These are phyloP conservation scores for Candida ponderosae DNA, from an alignment of 805 yeast genomes.

Conservation along the genomic window DNA sequence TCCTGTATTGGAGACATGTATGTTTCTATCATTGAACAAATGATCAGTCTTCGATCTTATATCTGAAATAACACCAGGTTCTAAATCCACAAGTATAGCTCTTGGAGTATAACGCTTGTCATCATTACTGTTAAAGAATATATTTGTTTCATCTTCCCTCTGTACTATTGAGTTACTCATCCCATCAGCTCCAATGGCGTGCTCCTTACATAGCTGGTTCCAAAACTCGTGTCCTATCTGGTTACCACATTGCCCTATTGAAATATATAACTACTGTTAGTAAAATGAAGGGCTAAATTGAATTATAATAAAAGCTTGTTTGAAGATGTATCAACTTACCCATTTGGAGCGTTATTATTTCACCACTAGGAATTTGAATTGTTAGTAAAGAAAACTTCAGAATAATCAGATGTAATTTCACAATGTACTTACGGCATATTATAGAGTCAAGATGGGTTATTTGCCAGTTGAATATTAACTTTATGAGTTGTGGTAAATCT, in stretches of 20 bases:
- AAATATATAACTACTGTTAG: conserved; percentile 1
- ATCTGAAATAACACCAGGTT: conserved; percentile 78
- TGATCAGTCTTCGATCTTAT: conserved; percentile 45
- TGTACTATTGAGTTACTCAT: conserved; percentile 12
- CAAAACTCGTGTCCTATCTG: conserved; percentile 92
- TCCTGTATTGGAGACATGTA: conserved; percentile 73
- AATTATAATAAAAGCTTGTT: not conserved
- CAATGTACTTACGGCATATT: not conserved
- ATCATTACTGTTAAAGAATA: conserved; percentile 74
- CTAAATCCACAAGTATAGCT: conserved; percentile 77
- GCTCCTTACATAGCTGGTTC: conserved; percentile 82
- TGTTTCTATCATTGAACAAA: conserved; percentile 76
- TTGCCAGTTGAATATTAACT: not conserved
- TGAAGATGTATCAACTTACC: conserved; percentile 23
- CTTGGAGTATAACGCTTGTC: conserved; percentile 81
- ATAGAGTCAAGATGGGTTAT: not conserved
- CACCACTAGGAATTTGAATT: conserved; percentile 25
- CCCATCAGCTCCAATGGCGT: conserved; percentile 53
- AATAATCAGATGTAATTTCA: too few relatives aligned
- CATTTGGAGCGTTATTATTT: conserved; percentile 62
- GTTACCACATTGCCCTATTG: conserved; percentile 87
- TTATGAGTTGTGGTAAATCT: not conserved
- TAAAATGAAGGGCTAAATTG: not conserved
- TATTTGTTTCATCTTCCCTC: conserved; percentile 69
- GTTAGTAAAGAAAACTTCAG: too few relatives aligned